A percentile compares a stretch with the other conserved stretches of the same genome.
These are phyloP conservation scores for Pleodorina starrii DNA, from an alignment of 139 green algal species.

Conservation along the genomic window DNA sequence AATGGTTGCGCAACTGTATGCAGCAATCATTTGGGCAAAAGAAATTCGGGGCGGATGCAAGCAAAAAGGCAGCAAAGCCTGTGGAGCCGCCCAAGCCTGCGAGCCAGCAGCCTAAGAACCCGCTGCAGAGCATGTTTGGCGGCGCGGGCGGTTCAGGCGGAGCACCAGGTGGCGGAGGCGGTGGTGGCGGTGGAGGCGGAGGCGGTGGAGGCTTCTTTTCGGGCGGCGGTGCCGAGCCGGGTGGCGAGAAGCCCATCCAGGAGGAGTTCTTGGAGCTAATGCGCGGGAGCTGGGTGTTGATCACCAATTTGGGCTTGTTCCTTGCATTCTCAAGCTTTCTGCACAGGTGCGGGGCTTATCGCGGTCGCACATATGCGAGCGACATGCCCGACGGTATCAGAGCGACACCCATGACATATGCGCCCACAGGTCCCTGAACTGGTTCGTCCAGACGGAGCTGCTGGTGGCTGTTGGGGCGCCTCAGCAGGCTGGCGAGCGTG, in stretches of 20 bases:
- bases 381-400: too few relatives aligned
- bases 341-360: slow-evolving; percentile 52
- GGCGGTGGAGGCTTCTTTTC: neutral
- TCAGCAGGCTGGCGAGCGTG: slow-evolving; percentile 66
- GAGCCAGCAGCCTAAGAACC: slow-evolving; percentile 26
- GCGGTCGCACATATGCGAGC: too few relatives aligned
- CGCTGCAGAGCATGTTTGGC: slow-evolving; percentile 37
- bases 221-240: neutral
- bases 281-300: slow-evolving; percentile 56
- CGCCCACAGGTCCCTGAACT: slow-evolving; percentile 39
- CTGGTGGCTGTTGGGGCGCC: slow-evolving; percentile 71
- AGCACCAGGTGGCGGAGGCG: slow-evolving; percentile 8
- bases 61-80: slow-evolving; percentile 43
- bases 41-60: slow-evolving; percentile 9
- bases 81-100: slow-evolving; percentile 10
- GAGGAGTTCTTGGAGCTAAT: slow-evolving; percentile 59
- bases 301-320: slow-evolving; percentile 66
- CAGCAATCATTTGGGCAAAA: slow-evolving; percentile 38
- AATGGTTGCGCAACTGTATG: neutral
- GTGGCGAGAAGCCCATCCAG: slow-evolving; percentile 41
- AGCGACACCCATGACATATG: neutral
- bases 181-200: slow-evolving; percentile 15
- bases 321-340: slow-evolving; percentile 63
- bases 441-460: slow-evolving; percentile 73
- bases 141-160: slow-evolving; percentile 22